Percentiles rank a stretch among this genome's conserved stretches.
Evolutionary conservation across 2,329 filamentous ascomycete genomes (phyloP).

Genomic region (Penicillium brevicompactum): DNA sequence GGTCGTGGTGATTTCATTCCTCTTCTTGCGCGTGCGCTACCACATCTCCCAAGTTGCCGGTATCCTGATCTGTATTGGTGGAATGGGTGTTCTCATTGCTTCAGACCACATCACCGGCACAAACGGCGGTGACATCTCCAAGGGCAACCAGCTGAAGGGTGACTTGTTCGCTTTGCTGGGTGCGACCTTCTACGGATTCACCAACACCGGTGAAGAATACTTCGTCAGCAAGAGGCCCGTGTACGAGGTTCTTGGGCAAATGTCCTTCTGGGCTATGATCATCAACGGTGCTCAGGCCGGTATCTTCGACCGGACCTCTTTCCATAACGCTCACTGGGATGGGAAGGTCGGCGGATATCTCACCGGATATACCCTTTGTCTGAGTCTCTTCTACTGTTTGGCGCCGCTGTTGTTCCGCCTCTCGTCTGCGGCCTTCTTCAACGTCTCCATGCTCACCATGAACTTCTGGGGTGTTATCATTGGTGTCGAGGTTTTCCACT

Average conservation of each 20-base stretch:
- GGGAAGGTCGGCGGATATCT: conserved; percentile 75
- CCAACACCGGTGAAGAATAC: conserved; percentile 93
- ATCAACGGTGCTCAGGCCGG: conserved; percentile 90
- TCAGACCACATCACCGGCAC: conserved; percentile 80
- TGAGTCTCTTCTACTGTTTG: conserved; percentile 83
- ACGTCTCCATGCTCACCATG: conserved; percentile 88
- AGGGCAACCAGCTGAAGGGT: conserved; percentile 77
- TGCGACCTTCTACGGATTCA: conserved; percentile 86
- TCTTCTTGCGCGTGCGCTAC: conserved; percentile 85
- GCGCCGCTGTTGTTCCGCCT: conserved; percentile 88
- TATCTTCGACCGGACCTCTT: conserved; percentile 83
- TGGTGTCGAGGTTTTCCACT: conserved; percentile 81
- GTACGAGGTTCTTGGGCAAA: conserved; percentile 90
- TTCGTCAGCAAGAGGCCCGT: conserved; percentile 82
- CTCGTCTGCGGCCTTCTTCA: conserved; percentile 90
- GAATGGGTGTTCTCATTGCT: conserved; percentile 82
- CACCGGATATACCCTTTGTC: conserved; percentile 82
- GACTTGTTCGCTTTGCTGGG: conserved; percentile 89
- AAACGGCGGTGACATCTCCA: conserved; percentile 63
- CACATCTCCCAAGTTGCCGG: conserved; percentile 80
- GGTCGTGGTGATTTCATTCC: conserved; percentile 82
- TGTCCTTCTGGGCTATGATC: conserved; percentile 82
- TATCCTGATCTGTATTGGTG: conserved; percentile 87
- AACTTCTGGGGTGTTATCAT: conserved; percentile 98
- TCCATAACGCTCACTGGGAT: conserved; percentile 67